Evolutionary conservation across 768 basidiomycete species (phyloP).

Genomic region (Gymnopilus dilepis): DNA sequence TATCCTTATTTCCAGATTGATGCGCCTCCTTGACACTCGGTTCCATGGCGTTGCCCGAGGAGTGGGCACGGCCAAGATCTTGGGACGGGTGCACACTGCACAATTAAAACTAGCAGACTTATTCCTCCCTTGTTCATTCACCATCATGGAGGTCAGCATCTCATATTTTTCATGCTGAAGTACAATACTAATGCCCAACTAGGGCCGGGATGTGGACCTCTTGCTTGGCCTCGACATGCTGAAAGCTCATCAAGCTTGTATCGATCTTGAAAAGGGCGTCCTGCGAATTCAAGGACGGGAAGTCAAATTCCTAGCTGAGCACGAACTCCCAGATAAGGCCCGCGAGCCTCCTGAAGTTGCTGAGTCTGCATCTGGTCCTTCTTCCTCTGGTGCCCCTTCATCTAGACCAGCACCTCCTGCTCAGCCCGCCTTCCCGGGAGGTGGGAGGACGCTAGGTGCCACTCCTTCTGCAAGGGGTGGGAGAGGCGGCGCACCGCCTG

Average conservation of each 20-base stretch:
- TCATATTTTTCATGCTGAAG: neutral
- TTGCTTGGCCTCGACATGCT: slow-evolving; percentile 99
- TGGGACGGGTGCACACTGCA: slow-evolving; percentile 93
- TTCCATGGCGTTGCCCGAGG: slow-evolving; percentile 91
- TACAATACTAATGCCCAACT: neutral
- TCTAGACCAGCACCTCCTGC: slow-evolving; percentile 15
- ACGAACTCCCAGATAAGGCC: slow-evolving; percentile 89
- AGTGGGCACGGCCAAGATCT: slow-evolving; percentile 92
- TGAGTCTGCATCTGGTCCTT: slow-evolving; percentile 26
- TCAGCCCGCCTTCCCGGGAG: slow-evolving; percentile 62
- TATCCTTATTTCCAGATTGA: slow-evolving; percentile 58
- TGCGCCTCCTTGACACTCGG: slow-evolving; percentile 89
- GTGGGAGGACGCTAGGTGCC: slow-evolving; percentile 64
- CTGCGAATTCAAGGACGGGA: slow-evolving; percentile 93
- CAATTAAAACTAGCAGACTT: slow-evolving; percentile 89
- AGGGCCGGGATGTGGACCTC: slow-evolving; percentile 94
- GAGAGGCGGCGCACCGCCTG: slow-evolving; percentile 25
- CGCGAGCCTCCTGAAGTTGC: slow-evolving; percentile 39
- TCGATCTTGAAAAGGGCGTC: slow-evolving; percentile 89
- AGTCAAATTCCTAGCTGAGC: slow-evolving; percentile 89
- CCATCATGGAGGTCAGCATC: slow-evolving; percentile 84
- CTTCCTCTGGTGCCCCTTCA: slow-evolving; percentile 23
- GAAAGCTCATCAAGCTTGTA: slow-evolving; percentile 94
- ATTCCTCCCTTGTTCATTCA: slow-evolving; percentile 87
- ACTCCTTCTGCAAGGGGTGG: slow-evolving; percentile 38